Conservation (phyloP, 441 rosid genomes). For the Brassica hybrid region DNA sequence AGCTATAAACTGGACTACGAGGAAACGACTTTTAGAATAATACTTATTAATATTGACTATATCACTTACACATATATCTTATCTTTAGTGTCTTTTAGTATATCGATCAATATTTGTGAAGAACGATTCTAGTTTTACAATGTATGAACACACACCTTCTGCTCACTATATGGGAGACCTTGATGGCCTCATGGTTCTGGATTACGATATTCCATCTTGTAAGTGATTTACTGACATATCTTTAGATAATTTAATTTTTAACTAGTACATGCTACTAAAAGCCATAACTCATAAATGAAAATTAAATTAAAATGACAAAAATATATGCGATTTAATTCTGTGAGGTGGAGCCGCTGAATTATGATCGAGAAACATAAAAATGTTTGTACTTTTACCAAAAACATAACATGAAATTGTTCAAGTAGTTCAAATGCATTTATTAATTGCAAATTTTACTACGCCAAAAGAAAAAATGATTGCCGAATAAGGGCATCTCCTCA, state of each 20-base stretch:
- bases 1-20: slow-evolving; percentile 25
- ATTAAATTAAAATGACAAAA: neutral
- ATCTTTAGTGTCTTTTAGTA: slow-evolving; percentile 6
- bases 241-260: neutral
- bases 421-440: slow-evolving; percentile 38
- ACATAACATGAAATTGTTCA: slow-evolving; percentile 15
- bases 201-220: slow-evolving; percentile 10
- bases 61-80: slow-evolving; percentile 18
- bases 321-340: neutral
- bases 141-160: slow-evolving; percentile 12
- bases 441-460: slow-evolving; percentile 14
- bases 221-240: neutral
- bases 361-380: slow-evolving; percentile 35
- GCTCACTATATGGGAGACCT: slow-evolving; percentile 23
- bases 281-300: neutral
- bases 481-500: slow-evolving; percentile 42
- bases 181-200: slow-evolving; percentile 24
- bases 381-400: slow-evolving; percentile 15
- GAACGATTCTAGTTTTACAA: slow-evolving; percentile 24
- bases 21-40: slow-evolving; percentile 27
- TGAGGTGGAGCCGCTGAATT: slow-evolving; percentile 33
- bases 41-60: slow-evolving; percentile 12
- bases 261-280: neutral
- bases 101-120: slow-evolving; percentile 4
- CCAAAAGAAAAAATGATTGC: slow-evolving; percentile 34